phyloP scores from a whole-genome alignment of 352 stramenopile genomes.

The Peronospora farinosa region DNA sequence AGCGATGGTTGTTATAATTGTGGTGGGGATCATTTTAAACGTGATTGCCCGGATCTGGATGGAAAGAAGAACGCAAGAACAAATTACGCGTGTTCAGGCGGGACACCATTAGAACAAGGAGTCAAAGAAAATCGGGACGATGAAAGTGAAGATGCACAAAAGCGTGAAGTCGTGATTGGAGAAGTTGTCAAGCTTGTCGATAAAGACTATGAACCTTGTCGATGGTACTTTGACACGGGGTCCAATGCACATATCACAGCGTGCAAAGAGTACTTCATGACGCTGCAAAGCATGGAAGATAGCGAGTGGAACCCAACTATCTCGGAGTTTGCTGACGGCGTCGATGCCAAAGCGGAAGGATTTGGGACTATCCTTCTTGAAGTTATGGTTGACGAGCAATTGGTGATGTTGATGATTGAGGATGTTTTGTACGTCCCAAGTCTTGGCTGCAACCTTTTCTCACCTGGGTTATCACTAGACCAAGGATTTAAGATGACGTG shows the following conservation, averaged over 20 bases:
- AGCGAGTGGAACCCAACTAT: too few species aligned
- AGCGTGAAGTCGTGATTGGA: too few species aligned
- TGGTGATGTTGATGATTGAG: conserved; percentile 9
- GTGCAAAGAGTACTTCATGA: conserved; percentile 17
- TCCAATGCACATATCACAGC: conserved; percentile 10
- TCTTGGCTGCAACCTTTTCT: conserved; percentile 15
- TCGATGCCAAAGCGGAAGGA: conserved; percentile 7
- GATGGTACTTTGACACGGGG: conserved; percentile 18
- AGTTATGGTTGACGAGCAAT: conserved; percentile 11
- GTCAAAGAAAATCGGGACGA: background rate
- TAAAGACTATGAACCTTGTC: too few species aligned
- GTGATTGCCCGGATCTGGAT: background rate
- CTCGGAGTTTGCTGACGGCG: conserved; percentile 5
- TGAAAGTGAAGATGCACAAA: background rate
- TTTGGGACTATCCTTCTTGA: conserved; percentile 12
- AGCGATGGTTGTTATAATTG: background rate
- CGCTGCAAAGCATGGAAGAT: conserved; percentile 8
- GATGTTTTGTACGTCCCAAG: conserved; percentile 9
- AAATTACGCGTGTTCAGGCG: conserved; percentile 2
- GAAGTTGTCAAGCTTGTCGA: conserved; percentile 4
- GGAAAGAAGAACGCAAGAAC: conserved; percentile 1
- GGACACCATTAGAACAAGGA: too few species aligned
- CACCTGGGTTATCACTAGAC: conserved; percentile 6
- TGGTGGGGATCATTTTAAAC: background rate
- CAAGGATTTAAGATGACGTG: conserved; percentile 15